Conservation (phyloP, 192 early-diverging fungal genomes). For the Backusella luteola region DNA sequence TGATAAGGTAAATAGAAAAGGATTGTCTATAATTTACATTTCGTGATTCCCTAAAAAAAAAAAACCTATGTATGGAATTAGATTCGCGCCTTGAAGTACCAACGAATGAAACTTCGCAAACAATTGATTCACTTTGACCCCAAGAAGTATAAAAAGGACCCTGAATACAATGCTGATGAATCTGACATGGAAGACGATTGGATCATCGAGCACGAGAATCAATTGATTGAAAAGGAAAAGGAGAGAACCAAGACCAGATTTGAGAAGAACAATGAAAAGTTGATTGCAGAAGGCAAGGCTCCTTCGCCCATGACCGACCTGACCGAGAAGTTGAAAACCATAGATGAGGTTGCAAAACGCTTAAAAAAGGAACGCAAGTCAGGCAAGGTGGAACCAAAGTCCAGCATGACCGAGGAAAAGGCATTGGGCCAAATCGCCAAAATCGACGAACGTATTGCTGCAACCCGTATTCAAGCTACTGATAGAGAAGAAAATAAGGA, state of each 20-base stretch:
- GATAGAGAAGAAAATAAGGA: constrained; percentile 98
- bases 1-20: constrained; percentile 61
- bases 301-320: constrained; percentile 49
- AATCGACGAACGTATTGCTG: constrained; percentile 68
- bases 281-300: constrained; percentile 60
- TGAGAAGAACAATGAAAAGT: constrained; percentile 86
- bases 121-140: constrained; percentile 74
- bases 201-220: constrained; percentile 62
- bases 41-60: not conserved
- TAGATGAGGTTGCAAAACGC: constrained; percentile 47
- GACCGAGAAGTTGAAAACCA: constrained; percentile 48
- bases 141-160: constrained; percentile 71
- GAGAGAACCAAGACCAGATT: constrained; percentile 59
- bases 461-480: constrained; percentile 68
- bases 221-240: constrained; percentile 68
- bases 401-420: constrained; percentile 64
- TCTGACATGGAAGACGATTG: constrained; percentile 77
- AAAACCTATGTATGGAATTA: constrained; percentile 23
- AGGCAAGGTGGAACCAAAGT: constrained; percentile 44
- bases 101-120: constrained; percentile 69
- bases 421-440: constrained; percentile 70
- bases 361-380: constrained; percentile 48
- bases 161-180: constrained; percentile 66
- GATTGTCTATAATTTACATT: too few species aligned
- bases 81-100: constrained; percentile 84